Conservation (phyloP, 371 early-diverging fungal species). For the Phascolomyces articulosus region DNA sequence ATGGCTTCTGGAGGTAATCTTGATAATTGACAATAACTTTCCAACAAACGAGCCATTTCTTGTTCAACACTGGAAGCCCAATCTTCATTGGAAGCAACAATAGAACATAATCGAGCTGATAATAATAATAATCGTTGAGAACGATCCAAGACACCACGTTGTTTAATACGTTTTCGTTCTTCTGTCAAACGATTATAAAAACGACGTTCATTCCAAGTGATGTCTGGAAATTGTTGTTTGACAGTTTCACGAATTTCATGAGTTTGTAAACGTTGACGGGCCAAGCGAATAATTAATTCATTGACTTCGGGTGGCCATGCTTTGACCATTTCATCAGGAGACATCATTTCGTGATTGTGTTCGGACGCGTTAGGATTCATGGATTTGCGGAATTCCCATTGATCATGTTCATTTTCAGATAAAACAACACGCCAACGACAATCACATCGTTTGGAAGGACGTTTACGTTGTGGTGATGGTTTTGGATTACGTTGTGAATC, state of each 20-base stretch:
- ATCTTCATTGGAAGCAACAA: slow-evolving; percentile 46
- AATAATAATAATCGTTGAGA: slow-evolving; percentile 44
- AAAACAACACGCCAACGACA: slow-evolving; percentile 63
- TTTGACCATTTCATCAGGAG: slow-evolving; percentile 52
- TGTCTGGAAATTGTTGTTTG: slow-evolving; percentile 58
- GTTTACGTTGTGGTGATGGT: slow-evolving; percentile 53
- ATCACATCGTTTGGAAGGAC: slow-evolving; percentile 55
- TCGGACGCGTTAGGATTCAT: slow-evolving; percentile 58
- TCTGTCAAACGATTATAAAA: slow-evolving; percentile 61
- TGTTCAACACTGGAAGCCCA: slow-evolving; percentile 39
- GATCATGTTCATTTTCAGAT: slow-evolving; percentile 47
- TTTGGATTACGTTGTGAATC: slow-evolving; percentile 57
- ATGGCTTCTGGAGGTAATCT: slow-evolving; percentile 21
- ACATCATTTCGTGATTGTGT: slow-evolving; percentile 59
- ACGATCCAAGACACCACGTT: slow-evolving; percentile 47
- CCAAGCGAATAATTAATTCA: slow-evolving; percentile 45
- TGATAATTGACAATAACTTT: slow-evolving; percentile 28
- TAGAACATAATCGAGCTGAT: slow-evolving; percentile 41
- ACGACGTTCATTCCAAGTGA: slow-evolving; percentile 63
- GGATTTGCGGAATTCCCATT: slow-evolving; percentile 58
- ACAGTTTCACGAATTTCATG: slow-evolving; percentile 63
- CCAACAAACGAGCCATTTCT: slow-evolving; percentile 38
- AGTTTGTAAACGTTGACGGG: slow-evolving; percentile 43
- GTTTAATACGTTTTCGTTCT: slow-evolving; percentile 53
- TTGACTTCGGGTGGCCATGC: slow-evolving; percentile 55